Base-by-base conservation (phyloP, 257 asterid species). In the Salvia rosmarinus region DNA sequence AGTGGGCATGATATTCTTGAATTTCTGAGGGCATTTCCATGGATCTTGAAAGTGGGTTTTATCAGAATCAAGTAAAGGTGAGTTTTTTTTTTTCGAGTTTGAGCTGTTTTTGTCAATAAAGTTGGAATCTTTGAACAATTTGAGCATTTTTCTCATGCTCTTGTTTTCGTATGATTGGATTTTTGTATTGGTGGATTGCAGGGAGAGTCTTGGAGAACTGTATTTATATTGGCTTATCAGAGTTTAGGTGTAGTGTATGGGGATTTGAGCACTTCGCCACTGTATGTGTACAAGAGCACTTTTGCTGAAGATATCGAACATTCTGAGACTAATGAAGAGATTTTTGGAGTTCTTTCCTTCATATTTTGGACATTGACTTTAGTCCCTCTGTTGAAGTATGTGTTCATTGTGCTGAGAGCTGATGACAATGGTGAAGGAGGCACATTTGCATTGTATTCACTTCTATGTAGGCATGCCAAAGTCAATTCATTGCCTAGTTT, bases 371-470 rank as follows among this genome's bases (percentile, higher is more conserved):
- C 97, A 52, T 75, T 91, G 67, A 91, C 97, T 7, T 80, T 91
- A 50, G 84, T 91, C 35, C 97, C 97, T 57, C 82, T 91, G 3
- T 71, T 91, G 40, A 91, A 91, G 66, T 91, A 91, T 82, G 96
- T 91, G 67, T 91, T 86, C 76, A 89, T 91, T 75, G 96, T 91
- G 64, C 85, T 91, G 50, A 91, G 80, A 63, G 97, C 97, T 75
- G 97, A 91, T 87, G 97, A 91, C 80, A 87, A 91, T 74, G 97
- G 97, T 21, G 97, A 91, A 85, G 97, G 97, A 13, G 97, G 97
- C 71, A 91, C 97, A 43, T 91, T 91, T 87, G 97, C 97, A 14
- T 74, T 91, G 67, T 91, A 91, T 82, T 86, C 97, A 57, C 85
- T 91, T 34, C 67, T 91, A 8, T 91, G 97, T 70, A 81, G 97